These are phyloP conservation scores for Haematococcus lacustris DNA, from an alignment of 139 green algal genomes.

Conservation along the genomic window DNA sequence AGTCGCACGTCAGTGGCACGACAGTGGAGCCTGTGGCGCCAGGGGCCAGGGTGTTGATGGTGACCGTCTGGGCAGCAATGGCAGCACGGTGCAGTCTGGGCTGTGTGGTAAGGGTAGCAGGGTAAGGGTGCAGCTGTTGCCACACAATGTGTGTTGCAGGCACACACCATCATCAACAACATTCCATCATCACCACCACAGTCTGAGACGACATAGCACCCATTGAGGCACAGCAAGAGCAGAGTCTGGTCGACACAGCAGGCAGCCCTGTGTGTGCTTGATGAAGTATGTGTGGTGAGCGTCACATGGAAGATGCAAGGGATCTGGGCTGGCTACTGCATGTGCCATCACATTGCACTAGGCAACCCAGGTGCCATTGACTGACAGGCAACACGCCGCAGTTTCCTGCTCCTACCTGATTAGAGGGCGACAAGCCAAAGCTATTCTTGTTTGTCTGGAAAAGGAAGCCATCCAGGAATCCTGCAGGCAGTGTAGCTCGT, in stretches of 20 bases:
- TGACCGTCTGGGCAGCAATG: no score
- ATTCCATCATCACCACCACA: no score
- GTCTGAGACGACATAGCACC: no score
- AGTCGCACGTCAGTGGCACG: slow-evolving; percentile 45
- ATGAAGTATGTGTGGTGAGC: no score
- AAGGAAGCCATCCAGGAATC: slow-evolving; percentile 80
- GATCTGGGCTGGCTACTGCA: background rate
- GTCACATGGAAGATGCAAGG: background rate
- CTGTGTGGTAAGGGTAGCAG: no score
- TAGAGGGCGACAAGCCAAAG: slow-evolving; percentile 71
- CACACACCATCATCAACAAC: no score
- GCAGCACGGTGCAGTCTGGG: no score
- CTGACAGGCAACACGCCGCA: background rate
- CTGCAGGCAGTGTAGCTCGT: background rate
- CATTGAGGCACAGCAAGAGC: no score
- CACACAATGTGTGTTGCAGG: no score
- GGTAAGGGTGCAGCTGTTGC: no score
- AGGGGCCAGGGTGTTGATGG: slow-evolving; percentile 30
- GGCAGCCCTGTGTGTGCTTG: no score
- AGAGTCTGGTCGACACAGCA: no score
- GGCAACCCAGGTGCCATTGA: background rate
- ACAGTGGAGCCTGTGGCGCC: slow-evolving; percentile 16
- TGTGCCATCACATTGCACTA: slow-evolving; percentile 2
- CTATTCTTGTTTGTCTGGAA: slow-evolving; percentile 92
- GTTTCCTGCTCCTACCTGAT: slow-evolving; percentile 26